A percentile compares a stretch with the other conserved stretches of the same genome.
phyloP scores from a whole-genome alignment of 352 stramenopile genomes.

The Pythium coloratum region DNA sequence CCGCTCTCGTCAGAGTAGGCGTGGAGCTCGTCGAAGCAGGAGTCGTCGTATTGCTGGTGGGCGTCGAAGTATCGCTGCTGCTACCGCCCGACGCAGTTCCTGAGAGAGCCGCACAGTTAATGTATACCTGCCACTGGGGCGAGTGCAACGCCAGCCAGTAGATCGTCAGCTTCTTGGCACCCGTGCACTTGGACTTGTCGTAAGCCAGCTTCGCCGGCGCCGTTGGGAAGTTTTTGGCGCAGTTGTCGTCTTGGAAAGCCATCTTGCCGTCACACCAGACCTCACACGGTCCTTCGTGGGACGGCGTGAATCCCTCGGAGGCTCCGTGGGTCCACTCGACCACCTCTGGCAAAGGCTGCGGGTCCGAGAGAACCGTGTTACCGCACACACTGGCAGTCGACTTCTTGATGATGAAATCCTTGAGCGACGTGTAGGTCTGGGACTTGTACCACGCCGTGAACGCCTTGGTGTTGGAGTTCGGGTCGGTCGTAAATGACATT shows the following conservation, averaged over 20 bases:
- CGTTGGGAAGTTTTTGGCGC: constrained; percentile 34
- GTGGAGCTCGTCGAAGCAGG: no score
- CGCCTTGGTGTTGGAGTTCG: constrained; percentile 6
- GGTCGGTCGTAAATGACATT: constrained; percentile 5
- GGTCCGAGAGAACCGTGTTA: background rate
- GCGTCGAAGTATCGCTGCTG: background rate
- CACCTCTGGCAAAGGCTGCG: background rate
- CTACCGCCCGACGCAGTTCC: background rate
- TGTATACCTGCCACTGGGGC: constrained; percentile 40
- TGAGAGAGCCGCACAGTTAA: constrained; percentile 26
- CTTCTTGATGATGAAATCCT: background rate
- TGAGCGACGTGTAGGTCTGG: constrained; percentile 8
- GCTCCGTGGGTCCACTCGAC: constrained; percentile 40
- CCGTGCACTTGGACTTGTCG: constrained; percentile 44
- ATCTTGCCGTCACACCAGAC: constrained; percentile 36
- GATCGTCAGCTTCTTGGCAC: constrained; percentile 35
- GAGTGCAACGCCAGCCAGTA: constrained; percentile 45
- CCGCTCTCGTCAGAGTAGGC: no score
- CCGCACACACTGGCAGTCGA: background rate
- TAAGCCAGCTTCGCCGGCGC: constrained; percentile 42
- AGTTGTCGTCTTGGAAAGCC: constrained; percentile 47
- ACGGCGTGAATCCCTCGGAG: constrained; percentile 30
- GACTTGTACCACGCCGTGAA: constrained; percentile 10
- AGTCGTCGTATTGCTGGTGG: no score
- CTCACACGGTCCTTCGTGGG: constrained; percentile 48